These are phyloP conservation scores for Penicillium herquei DNA, from an alignment of 495 filamentous ascomycete genomes.

Conservation along the genomic window DNA sequence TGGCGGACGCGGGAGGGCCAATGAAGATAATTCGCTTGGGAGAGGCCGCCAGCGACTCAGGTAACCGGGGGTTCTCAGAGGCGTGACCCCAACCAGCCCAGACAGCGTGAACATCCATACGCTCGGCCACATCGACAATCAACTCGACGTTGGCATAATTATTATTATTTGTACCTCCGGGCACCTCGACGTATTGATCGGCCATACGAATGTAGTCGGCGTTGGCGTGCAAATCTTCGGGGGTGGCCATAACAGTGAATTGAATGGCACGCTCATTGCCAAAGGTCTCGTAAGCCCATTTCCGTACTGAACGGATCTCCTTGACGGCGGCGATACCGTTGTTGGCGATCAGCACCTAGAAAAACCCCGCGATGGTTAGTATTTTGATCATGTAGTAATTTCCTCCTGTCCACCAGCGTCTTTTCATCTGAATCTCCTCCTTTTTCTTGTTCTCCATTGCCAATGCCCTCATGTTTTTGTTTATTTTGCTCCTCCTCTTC, in stretches of 20 bases:
- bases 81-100: constrained; percentile 99
- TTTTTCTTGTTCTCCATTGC: neutral
- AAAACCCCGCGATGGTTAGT: neutral
- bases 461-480: neutral
- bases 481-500: neutral
- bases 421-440: neutral
- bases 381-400: neutral
- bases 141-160: constrained; percentile 99
- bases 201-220: constrained; percentile 99
- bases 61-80: constrained; percentile 96
- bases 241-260: constrained; percentile 99
- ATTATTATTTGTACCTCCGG: constrained; percentile 99
- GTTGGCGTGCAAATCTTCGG: constrained; percentile 97
- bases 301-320: constrained; percentile 95
- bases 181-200: constrained; percentile 97
- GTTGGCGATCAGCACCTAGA: constrained; percentile 95
- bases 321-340: constrained; percentile 99
- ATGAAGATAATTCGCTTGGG: constrained; percentile 99
- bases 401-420: neutral
- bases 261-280: constrained; percentile 97
- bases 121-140: constrained; percentile 98
- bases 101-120: constrained; percentile 96
- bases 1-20: constrained; percentile 93
- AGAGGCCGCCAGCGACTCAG: constrained; percentile 91
- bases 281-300: constrained; percentile 99